Evolutionary conservation across 1,139 yeast species (phyloP).

Genomic region (Candida pseudoviswanathii): DNA sequence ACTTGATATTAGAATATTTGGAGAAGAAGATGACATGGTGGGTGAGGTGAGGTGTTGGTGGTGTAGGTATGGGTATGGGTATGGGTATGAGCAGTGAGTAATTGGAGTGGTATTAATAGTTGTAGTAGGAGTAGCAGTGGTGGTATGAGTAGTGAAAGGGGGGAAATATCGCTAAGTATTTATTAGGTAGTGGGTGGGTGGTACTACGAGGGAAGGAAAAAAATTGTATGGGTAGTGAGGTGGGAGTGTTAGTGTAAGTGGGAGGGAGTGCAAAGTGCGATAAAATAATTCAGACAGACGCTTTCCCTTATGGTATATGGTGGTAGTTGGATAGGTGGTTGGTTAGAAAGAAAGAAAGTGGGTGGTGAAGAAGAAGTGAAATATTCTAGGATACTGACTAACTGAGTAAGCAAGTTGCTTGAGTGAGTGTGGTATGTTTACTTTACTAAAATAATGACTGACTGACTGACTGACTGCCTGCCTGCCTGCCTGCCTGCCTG

Average conservation of each 20-base stretch:
- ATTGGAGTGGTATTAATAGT: not conserved
- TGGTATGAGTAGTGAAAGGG: not conserved
- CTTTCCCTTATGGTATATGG: not conserved
- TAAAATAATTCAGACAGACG: not conserved
- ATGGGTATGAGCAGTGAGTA: not conserved
- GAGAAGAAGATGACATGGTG: not conserved
- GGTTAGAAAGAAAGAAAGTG: not conserved
- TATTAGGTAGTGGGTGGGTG: too few species aligned
- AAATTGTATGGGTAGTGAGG: not conserved
- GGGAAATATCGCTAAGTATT: not conserved
- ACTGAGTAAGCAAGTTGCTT: not conserved
- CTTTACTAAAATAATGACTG: not conserved
- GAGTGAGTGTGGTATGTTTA: not conserved
- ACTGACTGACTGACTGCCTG: not conserved
- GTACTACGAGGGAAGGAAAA: not conserved
- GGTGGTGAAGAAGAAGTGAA: not conserved
- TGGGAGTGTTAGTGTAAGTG: not conserved
- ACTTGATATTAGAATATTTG: conserved; percentile 10
- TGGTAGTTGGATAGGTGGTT: not conserved
- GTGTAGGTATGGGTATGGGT: too few species aligned
- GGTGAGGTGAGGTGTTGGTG: not conserved
- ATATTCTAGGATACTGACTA: not conserved
- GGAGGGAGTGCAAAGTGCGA: not conserved
- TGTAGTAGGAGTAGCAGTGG: not conserved
- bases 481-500: too few species aligned